Evolutionary conservation across 805 yeast genomes (phyloP).

Genomic region (Saccharomyces eubayanus): DNA sequence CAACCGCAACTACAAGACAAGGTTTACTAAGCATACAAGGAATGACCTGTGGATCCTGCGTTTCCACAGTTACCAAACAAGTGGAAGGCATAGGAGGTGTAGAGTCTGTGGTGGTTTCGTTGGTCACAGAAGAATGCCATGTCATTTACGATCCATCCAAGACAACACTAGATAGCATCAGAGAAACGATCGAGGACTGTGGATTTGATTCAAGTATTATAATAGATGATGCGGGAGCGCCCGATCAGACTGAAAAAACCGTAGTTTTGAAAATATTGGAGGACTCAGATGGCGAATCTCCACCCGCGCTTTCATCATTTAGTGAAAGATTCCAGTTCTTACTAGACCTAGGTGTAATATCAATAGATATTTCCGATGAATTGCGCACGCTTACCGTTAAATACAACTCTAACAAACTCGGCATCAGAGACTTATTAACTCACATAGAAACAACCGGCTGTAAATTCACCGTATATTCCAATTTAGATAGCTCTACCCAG

Average conservation of each 20-base stretch:
- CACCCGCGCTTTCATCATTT: not conserved
- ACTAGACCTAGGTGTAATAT: conserved; percentile 5
- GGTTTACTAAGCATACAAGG: conserved; percentile 37
- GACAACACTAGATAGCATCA: conserved; percentile 31
- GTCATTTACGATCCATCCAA: conserved; percentile 40
- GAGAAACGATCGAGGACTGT: conserved; percentile 58
- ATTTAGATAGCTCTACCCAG: conserved; percentile 58
- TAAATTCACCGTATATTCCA: conserved; percentile 40
- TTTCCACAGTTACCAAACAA: conserved; percentile 54
- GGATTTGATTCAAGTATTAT: conserved; percentile 52
- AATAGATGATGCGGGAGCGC: not conserved
- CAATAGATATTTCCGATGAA: conserved; percentile 1
- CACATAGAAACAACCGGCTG: conserved; percentile 44
- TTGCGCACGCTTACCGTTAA: conserved; percentile 26
- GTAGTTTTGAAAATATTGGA: not conserved
- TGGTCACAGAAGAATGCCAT: conserved; percentile 65
- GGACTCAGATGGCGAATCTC: not conserved
- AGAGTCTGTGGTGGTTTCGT: conserved; percentile 49
- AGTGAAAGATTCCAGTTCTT: conserved; percentile 1
- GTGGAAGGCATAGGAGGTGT: conserved; percentile 46
- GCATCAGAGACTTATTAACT: conserved; percentile 56
- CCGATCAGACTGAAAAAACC: not conserved
- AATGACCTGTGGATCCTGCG: conserved; percentile 90
- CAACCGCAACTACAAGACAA: not conserved
- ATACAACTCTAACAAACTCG: conserved; percentile 45